phyloP scores from a whole-genome alignment of 2,329 filamentous ascomycete species.

The Colletotrichum higginsianum region DNA sequence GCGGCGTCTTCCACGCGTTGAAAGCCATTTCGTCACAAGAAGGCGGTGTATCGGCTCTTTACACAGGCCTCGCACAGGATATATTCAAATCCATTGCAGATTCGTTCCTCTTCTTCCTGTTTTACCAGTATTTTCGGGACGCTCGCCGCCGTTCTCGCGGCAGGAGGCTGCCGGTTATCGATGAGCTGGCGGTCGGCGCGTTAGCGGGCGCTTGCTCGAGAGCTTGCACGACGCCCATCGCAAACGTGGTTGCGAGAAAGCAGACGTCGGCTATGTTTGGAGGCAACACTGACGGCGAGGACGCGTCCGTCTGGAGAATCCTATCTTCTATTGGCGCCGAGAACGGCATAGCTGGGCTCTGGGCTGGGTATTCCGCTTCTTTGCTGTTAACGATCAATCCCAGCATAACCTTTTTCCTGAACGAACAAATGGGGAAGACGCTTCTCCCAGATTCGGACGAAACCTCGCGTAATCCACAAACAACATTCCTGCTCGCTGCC shows the following conservation, averaged over 20 bases:
- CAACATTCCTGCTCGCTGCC: slow-evolving; percentile 72
- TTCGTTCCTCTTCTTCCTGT: slow-evolving; percentile 89
- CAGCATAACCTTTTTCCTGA: slow-evolving; percentile 87
- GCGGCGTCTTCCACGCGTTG: slow-evolving; percentile 77
- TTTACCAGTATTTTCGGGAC: slow-evolving; percentile 71
- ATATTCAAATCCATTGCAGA: slow-evolving; percentile 79
- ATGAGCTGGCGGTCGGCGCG: slow-evolving; percentile 82
- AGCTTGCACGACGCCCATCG: slow-evolving; percentile 83
- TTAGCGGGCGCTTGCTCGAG: slow-evolving; percentile 82
- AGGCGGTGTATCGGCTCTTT: slow-evolving; percentile 80
- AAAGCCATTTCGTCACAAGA: slow-evolving; percentile 79
- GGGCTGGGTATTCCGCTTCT: slow-evolving; percentile 89
- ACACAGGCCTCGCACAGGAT: slow-evolving; percentile 74
- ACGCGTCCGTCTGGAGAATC: slow-evolving; percentile 68
- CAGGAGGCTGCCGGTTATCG: slow-evolving; percentile 69
- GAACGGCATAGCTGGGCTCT: slow-evolving; percentile 82
- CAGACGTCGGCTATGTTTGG: slow-evolving; percentile 72
- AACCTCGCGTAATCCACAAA: slow-evolving; percentile 37
- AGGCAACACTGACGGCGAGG: slow-evolving; percentile 27
- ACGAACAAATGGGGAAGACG: slow-evolving; percentile 77
- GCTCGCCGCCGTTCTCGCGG: slow-evolving; percentile 53
- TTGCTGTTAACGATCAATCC: slow-evolving; percentile 88
- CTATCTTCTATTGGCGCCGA: slow-evolving; percentile 75
- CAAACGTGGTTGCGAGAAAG: slow-evolving; percentile 86
- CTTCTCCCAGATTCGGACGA: slow-evolving; percentile 66